phyloP scores from a whole-genome alignment of 495 filamentous ascomycete species.

The Jackrogersella multiformis region DNA sequence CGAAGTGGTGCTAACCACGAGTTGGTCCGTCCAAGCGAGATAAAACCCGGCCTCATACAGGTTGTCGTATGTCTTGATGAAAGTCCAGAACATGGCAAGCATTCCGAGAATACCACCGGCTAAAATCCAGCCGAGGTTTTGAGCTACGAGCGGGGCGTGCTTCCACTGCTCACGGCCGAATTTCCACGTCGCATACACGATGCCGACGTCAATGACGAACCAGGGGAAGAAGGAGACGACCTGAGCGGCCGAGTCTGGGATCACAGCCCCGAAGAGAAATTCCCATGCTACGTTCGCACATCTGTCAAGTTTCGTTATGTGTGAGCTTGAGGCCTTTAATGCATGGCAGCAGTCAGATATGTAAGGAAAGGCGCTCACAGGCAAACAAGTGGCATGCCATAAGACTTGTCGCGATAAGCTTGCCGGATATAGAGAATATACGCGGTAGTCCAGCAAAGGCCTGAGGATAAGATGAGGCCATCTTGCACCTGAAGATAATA shows the following conservation, averaged over 20 bases:
- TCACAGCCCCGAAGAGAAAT: background rate
- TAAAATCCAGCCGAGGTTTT: slow-evolving; percentile 1
- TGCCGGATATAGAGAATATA: slow-evolving; percentile 4
- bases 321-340: background rate
- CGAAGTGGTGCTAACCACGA: background rate
- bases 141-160: background rate
- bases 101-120: background rate
- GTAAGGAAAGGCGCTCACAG: background rate
- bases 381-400: slow-evolving; percentile 9
- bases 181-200: slow-evolving; percentile 1
- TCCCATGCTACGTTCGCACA: slow-evolving; percentile 6
- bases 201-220: slow-evolving; percentile 3
- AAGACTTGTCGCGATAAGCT: slow-evolving; percentile 12
- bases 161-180: slow-evolving; percentile 8
- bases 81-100: background rate
- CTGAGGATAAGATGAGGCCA: slow-evolving; percentile 1
- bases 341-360: too few relatives aligned
- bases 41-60: background rate
- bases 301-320: background rate
- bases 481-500: slow-evolving; percentile 7
- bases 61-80: background rate
- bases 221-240: slow-evolving; percentile 2
- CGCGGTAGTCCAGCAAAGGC: background rate
- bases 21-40: background rate
- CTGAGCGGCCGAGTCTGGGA: background rate